Conservation (phyloP, 2,329 filamentous ascomycete genomes). For the Podosphaera aphanis region DNA sequence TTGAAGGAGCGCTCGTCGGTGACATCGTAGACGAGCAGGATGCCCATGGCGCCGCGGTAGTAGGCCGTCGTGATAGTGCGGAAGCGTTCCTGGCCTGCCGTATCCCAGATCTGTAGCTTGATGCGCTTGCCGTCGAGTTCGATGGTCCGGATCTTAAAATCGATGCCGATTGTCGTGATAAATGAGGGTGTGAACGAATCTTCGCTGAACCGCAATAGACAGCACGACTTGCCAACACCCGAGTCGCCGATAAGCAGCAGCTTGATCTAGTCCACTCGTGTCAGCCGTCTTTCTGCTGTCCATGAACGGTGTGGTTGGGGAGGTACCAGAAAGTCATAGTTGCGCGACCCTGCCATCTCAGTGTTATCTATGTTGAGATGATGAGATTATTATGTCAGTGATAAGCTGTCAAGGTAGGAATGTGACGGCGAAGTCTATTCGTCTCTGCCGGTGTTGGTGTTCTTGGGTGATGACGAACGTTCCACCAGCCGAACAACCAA, state of each 20-base stretch:
- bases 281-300: neutral
- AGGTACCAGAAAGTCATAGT: conserved; percentile 95
- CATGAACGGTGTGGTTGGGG: neutral
- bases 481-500: neutral
- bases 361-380: conserved; percentile 6
- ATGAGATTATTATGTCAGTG: neutral
- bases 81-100: conserved; percentile 93
- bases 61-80: conserved; percentile 97
- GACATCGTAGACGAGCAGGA: conserved; percentile 92
- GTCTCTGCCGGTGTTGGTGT: neutral
- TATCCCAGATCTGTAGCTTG: conserved; percentile 99
- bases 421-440: neutral
- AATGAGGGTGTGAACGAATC: conserved; percentile 99
- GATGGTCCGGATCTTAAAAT: conserved; percentile 99
- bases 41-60: conserved; percentile 96
- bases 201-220: conserved; percentile 92
- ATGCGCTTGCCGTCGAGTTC: conserved; percentile 96
- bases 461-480: neutral
- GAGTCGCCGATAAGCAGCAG: conserved; percentile 99
- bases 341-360: conserved; percentile 82
- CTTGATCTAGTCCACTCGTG: conserved; percentile 36
- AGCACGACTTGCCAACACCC: conserved; percentile 97
- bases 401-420: neutral
- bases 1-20: conserved; percentile 99
- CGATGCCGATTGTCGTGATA: conserved; percentile 98